Evolutionary conservation across 140 eudicot genomes (phyloP), one percentile per base, ranked within the genome.

Genomic region (Bidens hawaiensis): DNA sequence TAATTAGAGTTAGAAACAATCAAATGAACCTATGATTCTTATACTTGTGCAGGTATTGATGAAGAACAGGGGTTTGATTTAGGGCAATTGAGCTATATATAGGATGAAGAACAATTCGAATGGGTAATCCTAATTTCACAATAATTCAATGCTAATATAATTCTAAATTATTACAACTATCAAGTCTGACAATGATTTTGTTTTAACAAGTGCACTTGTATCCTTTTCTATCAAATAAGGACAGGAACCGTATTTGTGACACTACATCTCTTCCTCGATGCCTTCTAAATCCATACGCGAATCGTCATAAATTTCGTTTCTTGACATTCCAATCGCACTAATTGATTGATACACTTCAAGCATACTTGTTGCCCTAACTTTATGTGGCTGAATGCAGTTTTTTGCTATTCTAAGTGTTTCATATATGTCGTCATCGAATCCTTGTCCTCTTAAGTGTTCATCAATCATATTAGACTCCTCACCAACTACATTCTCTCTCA

Each of bases 331-430:
- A 41, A 41, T 23, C 21, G 18, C 17, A 45, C 69, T 5, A 31
- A 63, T 45, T 63, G 38, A 36, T 46, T 46, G 42, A 46, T 63
- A 63, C 57, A 63, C 69, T 27, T 63, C 28, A 63, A 63, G 69
- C 69, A 46, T 63, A 36, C 28, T 50, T 50, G 36, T 65, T 33
- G 15, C 71, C 24, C 28, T 40, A 21, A 33, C 25, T 15, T 17
- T 15, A 4, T 24, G 8, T 42, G 67, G 15, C 12, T 8, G 61
- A 49, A 65, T 13, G 48, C 47, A 48, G 1, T 18, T 31, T 65
- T 65, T 50, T 31, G 50, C 47, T 31, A 49, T 19, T 64, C 28
- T 28, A 23, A 41, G 36, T 24, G 54, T 42, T 24, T 61, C 54
- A 61, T 24, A 42, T 42, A 61, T 61, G 14, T 61, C 67, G 21